These are phyloP conservation scores for Claviceps sp. DNA, from an alignment of 2,329 filamentous ascomycete species.

Conservation along the genomic window DNA sequence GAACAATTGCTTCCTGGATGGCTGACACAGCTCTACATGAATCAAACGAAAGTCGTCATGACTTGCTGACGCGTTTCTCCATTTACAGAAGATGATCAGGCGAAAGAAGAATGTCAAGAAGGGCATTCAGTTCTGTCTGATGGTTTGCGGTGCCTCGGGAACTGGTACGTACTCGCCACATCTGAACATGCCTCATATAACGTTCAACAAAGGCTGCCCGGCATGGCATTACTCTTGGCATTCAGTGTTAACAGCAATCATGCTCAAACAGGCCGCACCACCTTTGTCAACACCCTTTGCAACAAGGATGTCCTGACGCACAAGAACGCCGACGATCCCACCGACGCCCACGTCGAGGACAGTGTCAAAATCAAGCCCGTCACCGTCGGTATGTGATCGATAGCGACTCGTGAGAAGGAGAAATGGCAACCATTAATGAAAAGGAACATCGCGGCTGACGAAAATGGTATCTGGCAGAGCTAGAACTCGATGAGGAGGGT, in stretches of 20 bases:
- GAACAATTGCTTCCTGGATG: slow-evolving; percentile 5
- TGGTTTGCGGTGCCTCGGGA: slow-evolving; percentile 98
- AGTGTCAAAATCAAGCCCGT: slow-evolving; percentile 97
- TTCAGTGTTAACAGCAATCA: not conserved
- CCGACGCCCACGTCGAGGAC: slow-evolving; percentile 82
- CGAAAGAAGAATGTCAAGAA: slow-evolving; percentile 99
- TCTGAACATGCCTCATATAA: not conserved
- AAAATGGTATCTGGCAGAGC: slow-evolving; percentile 40
- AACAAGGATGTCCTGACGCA: slow-evolving; percentile 81
- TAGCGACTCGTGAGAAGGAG: not conserved
- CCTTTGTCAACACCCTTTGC: slow-evolving; percentile 98
- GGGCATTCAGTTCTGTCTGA: slow-evolving; percentile 99
- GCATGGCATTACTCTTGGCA: not conserved
- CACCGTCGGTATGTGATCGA: slow-evolving; percentile 61
- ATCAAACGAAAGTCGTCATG: not conserved
- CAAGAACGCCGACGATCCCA: slow-evolving; percentile 87
- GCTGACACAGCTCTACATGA: slow-evolving; percentile 1
- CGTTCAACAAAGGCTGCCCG: not conserved
- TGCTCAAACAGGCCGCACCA: slow-evolving; percentile 62
- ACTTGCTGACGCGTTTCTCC: slow-evolving; percentile 17
- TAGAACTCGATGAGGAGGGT: slow-evolving; percentile 95
- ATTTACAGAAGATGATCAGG: slow-evolving; percentile 74
- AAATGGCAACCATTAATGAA: not conserved
- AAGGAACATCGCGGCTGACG: slow-evolving; percentile 1
- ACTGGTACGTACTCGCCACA: slow-evolving; percentile 54